Conservation (phyloP, 345 rosid species). For the Aethionema arabicum region DNA sequence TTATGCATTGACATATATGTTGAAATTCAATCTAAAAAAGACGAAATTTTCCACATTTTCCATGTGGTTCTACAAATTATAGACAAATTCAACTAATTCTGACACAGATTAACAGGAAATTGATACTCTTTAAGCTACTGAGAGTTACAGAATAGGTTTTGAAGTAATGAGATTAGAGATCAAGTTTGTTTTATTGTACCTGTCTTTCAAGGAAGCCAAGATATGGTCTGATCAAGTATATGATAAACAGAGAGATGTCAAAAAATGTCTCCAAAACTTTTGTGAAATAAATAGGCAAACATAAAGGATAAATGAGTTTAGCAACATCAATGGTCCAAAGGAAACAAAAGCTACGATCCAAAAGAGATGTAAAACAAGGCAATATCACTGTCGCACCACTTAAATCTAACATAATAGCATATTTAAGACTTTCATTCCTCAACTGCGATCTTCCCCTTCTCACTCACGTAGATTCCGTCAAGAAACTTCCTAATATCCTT, state of each 20-base stretch:
- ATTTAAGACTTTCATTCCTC: conserved; percentile 41
- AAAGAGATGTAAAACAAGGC: too few relatives aligned
- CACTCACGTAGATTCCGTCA: conserved; percentile 65
- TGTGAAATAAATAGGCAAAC: background rate
- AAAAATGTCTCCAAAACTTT: conserved; percentile 12
- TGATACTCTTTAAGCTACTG: too few relatives aligned
- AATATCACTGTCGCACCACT: conserved; percentile 9
- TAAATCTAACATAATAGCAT: conserved; percentile 12
- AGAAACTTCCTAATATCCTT: conserved; percentile 66
- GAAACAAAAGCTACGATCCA: conserved; percentile 19
- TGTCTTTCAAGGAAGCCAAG: too few relatives aligned
- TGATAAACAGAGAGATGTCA: background rate
- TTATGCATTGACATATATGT: background rate
- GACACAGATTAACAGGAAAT: too few relatives aligned
- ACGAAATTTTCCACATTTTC: background rate
- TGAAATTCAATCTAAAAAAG: background rate
- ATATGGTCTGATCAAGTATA: background rate
- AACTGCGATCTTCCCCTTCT: conserved; percentile 48
- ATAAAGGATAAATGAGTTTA: conserved; percentile 10
- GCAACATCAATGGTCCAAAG: conserved; percentile 17
- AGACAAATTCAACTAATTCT: background rate
- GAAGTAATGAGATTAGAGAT: too few relatives aligned
- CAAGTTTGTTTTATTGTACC: too few relatives aligned
- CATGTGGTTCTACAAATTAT: background rate
- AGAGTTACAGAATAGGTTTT: too few relatives aligned